Percentiles rank a stretch among this genome's conserved stretches.
Evolutionary conservation across 1,139 yeast genomes (phyloP).

Genomic region (Taphrina communis): DNA sequence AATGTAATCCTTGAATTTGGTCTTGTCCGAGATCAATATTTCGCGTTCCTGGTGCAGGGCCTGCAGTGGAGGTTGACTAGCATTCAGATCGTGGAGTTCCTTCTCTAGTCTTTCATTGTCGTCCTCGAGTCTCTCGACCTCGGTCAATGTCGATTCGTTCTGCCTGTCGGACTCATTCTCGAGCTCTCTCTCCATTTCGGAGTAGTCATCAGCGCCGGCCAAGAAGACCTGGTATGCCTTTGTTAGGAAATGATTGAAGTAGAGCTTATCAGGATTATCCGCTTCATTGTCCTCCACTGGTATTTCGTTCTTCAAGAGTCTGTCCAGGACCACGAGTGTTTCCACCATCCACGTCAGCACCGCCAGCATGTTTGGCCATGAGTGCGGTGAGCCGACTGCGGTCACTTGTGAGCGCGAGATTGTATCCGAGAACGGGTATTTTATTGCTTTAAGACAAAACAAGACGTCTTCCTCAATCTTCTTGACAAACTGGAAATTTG

Average conservation of each 20-base stretch:
- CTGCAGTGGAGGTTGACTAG: slow-evolving; percentile 55
- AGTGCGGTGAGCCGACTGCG: slow-evolving; percentile 89
- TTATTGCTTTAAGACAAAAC: slow-evolving; percentile 65
- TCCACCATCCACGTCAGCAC: slow-evolving; percentile 55
- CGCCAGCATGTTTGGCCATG: slow-evolving; percentile 81
- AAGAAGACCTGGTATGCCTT: slow-evolving; percentile 73
- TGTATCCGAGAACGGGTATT: slow-evolving; percentile 80
- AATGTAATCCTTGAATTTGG: slow-evolving; percentile 72
- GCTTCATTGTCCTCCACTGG: slow-evolving; percentile 37
- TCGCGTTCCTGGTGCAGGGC: slow-evolving; percentile 62
- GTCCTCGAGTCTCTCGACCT: slow-evolving; percentile 56
- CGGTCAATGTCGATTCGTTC: slow-evolving; percentile 56
- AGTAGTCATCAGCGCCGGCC: slow-evolving; percentile 66
- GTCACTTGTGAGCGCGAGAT: slow-evolving; percentile 61
- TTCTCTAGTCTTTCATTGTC: slow-evolving; percentile 54
- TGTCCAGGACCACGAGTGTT: slow-evolving; percentile 42
- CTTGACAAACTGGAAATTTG: slow-evolving; percentile 71
- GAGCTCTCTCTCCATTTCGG: slow-evolving; percentile 63
- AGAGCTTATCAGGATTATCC: slow-evolving; percentile 40
- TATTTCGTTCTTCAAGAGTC: slow-evolving; percentile 30
- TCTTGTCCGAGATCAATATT: slow-evolving; percentile 73
- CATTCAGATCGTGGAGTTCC: slow-evolving; percentile 50
- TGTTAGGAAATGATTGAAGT: slow-evolving; percentile 60
- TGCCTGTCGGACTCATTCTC: slow-evolving; percentile 60
- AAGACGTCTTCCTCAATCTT: slow-evolving; percentile 79